Percentiles rank a stretch among this genome's conserved stretches.
Conservation (phyloP, 805 yeast species). For the Schwanniomyces sp. region DNA sequence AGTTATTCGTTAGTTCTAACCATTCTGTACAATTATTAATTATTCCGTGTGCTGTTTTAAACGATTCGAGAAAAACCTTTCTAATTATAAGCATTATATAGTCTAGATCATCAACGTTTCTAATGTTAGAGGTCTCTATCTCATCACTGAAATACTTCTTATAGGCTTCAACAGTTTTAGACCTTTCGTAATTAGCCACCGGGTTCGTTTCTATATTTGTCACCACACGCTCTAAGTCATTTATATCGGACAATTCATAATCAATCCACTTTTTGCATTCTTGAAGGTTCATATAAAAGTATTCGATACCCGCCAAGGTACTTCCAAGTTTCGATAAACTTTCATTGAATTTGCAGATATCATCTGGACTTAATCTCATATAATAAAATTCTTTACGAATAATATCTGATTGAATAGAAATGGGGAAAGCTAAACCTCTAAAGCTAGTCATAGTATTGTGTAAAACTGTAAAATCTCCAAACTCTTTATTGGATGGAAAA, state of each 20-base stretch:
- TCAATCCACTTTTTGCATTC: conserved; percentile 22
- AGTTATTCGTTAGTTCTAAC: conserved; percentile 29
- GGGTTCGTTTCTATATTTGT: background rate
- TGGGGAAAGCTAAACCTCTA: conserved; percentile 15
- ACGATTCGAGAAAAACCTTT: conserved; percentile 13
- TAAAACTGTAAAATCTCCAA: conserved; percentile 19
- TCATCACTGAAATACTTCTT: background rate
- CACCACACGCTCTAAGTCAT: background rate
- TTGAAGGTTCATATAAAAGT: conserved; percentile 26
- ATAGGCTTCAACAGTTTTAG: conserved; percentile 1
- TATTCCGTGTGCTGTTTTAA: conserved; percentile 15
- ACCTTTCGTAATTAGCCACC: background rate
- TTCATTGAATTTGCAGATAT: conserved; percentile 23
- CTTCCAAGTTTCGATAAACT: conserved; percentile 19
- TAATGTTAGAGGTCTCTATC: conserved; percentile 3
- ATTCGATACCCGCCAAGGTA: conserved; percentile 23
- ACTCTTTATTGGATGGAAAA: conserved; percentile 25
- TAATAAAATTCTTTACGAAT: conserved; percentile 22
- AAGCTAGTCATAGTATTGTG: conserved; percentile 15
- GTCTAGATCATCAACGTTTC: conserved; percentile 23
- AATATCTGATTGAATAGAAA: conserved; percentile 17
- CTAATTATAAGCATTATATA: conserved; percentile 18
- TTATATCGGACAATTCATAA: conserved; percentile 10
- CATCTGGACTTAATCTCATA: conserved; percentile 26
- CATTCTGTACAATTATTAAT: conserved; percentile 19